Evolutionary conservation across 345 rosid genomes (phyloP).

Genomic region (Eucalyptus dawsonii): DNA sequence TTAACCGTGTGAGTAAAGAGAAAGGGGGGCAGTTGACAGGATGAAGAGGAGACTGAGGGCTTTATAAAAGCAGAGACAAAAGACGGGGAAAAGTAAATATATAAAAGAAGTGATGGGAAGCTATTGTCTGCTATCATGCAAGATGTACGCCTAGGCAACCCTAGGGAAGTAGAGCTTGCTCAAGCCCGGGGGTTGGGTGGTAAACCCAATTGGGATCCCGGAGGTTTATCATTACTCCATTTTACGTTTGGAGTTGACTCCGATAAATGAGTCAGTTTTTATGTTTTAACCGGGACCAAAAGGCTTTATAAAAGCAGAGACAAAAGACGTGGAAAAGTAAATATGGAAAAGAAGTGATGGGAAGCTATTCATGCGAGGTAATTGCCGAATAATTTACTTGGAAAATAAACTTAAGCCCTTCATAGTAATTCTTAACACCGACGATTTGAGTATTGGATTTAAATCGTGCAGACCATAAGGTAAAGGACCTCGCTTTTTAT

Average conservation of each 20-base stretch:
- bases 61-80: neutral
- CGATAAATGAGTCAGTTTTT: too few species aligned
- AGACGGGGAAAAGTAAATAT: neutral
- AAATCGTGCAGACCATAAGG: neutral
- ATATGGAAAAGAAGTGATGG: neutral
- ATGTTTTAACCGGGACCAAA: too few species aligned
- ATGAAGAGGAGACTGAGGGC: neutral
- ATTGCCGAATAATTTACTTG: neutral
- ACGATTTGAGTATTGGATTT: neutral
- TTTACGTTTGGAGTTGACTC: too few species aligned
- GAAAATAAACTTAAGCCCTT: neutral
- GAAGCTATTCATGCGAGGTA: neutral
- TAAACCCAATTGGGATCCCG: too few species aligned
- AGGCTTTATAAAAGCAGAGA: neutral
- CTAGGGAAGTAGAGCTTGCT: too few species aligned
- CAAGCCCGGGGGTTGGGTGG: too few species aligned
- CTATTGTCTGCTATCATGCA: too few species aligned
- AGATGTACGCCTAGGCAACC: too few species aligned
- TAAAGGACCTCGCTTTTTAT: neutral
- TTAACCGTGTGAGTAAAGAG: neutral
- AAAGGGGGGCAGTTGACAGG: too few species aligned
- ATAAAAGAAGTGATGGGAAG: neutral
- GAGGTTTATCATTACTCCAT: too few species aligned
- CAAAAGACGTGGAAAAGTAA: neutral
- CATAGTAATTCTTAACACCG: neutral